Percentiles rank a stretch among this genome's conserved stretches.
These are phyloP conservation scores for Phytopythium aichiense DNA, from an alignment of 352 stramenopile species.

Conservation along the genomic window DNA sequence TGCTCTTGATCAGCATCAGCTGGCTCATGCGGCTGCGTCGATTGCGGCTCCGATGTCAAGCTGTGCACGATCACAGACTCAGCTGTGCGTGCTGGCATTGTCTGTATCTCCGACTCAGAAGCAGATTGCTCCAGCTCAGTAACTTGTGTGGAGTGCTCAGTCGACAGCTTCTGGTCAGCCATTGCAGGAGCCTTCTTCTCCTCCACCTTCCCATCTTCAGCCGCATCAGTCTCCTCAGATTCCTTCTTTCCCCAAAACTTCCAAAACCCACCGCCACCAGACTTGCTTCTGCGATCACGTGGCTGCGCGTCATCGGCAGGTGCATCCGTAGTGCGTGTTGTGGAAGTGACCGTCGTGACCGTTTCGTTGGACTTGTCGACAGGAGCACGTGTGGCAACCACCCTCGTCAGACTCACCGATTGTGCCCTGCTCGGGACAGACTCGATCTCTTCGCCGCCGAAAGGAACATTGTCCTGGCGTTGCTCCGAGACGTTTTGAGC, in stretches of 20 bases:
- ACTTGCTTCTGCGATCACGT: slow-evolving; percentile 5
- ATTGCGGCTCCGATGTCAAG: background rate
- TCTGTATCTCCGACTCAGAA: background rate
- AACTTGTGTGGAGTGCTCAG: background rate
- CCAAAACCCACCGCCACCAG: slow-evolving; percentile 17
- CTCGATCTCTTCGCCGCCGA: background rate
- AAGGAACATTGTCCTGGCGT: background rate
- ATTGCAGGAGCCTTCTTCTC: background rate
- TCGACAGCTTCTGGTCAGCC: background rate
- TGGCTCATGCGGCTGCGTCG: background rate
- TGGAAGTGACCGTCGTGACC: background rate
- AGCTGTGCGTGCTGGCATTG: background rate
- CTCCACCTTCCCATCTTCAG: background rate
- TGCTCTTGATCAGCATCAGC: background rate
- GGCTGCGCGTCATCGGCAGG: slow-evolving; percentile 1
- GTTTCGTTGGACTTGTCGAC: background rate
- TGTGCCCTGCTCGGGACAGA: background rate
- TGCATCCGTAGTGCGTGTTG: background rate
- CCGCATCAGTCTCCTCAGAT: slow-evolving; percentile 2
- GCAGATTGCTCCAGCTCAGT: background rate
- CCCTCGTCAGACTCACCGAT: background rate
- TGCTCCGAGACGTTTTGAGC: background rate
- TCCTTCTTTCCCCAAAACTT: slow-evolving; percentile 19
- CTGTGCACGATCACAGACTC: background rate
- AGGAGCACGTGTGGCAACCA: background rate